Evolutionary conservation across 2,329 filamentous ascomycete genomes (phyloP).

Genomic region (Domatiomyces globalis): DNA sequence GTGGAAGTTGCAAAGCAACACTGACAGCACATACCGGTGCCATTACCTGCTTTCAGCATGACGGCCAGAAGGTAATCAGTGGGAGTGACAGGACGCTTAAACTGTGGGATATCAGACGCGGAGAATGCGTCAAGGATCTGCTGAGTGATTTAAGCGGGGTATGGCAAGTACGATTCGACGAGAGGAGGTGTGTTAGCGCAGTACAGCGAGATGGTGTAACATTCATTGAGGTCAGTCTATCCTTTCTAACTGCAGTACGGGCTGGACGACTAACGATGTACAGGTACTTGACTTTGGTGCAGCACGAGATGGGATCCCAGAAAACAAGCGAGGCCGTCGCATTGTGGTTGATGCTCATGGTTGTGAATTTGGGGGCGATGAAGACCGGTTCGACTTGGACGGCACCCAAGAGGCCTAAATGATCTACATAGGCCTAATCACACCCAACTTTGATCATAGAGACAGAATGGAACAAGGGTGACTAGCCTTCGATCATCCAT

Average conservation of each 20-base stretch:
- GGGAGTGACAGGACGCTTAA: conserved; percentile 92
- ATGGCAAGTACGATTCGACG: conserved; percentile 98
- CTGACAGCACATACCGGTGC: conserved; percentile 89
- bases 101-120: conserved; percentile 94
- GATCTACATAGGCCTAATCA: not conserved
- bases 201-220: conserved; percentile 86
- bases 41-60: conserved; percentile 97
- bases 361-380: conserved; percentile 21
- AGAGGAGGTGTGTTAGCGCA: conserved; percentile 84
- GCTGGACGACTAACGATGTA: conserved; percentile 10
- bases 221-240: conserved; percentile 68
- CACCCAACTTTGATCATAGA: too few species aligned
- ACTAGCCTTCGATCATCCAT: not conserved
- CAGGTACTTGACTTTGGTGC: conserved; percentile 97
- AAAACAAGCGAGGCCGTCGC: conserved; percentile 62
- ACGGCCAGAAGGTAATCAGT: conserved; percentile 89
- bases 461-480: not conserved
- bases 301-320: conserved; percentile 68
- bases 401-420: conserved; percentile 1
- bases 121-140: conserved; percentile 83
- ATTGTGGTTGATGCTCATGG: conserved; percentile 40
- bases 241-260: conserved; percentile 1
- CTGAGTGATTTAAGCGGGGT: conserved; percentile 90
- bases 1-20: conserved; percentile 75
- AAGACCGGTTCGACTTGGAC: conserved; percentile 9